Evolutionary conservation across 139 green algal species (phyloP), one percentile per base, ranked within the genome.

Genomic region (Chlamydomonas sp.): DNA sequence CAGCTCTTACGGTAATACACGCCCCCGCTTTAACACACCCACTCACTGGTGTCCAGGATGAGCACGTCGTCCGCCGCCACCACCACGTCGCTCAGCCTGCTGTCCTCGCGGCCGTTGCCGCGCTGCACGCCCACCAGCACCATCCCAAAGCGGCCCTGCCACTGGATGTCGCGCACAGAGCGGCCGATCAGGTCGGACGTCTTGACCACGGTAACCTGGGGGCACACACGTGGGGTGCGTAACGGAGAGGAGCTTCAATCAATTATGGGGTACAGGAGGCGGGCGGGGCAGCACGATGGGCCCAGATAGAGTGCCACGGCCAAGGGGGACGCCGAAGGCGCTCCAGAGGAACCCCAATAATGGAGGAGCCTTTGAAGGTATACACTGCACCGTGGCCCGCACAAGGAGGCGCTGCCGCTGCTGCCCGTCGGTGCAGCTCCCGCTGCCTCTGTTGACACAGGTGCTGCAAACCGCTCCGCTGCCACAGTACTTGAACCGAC

Each of bases 111-210:
- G 6, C 60, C 64, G 20, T 88, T 83, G 63, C 57, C 60, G 84
- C 84, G 84, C 63, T 88, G 72, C 4, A 88, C 71, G 0, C 64
- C 75, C 10, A 88, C 15, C 5, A 80, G 66, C 5, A 69, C 66
- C 0, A 72, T 10, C 49, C 66, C 63, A 17, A 88, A 88, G 84
- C 84, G 84, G 61, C 57, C 76, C 14, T 58, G 64, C 60, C 79
- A 68, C 31, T 12, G 58, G 2, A 77, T 14, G 12, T 85, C 80
- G 57, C 67, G 63, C 66, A 85, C 66, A 0, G 31, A 66, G 80
- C 57, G 66, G 31, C 80, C 80, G 2, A 77, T 20, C 80, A 85
- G 66, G 66, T 78, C 80, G 1, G 80, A 77, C 6, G 5, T 59
- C 31, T 66, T 66, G 9, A 31, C 12, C 31, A 84, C 78, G 6